Conservation (phyloP, 106 monocot genomes). For the Phalaenopsis aphrodite region DNA sequence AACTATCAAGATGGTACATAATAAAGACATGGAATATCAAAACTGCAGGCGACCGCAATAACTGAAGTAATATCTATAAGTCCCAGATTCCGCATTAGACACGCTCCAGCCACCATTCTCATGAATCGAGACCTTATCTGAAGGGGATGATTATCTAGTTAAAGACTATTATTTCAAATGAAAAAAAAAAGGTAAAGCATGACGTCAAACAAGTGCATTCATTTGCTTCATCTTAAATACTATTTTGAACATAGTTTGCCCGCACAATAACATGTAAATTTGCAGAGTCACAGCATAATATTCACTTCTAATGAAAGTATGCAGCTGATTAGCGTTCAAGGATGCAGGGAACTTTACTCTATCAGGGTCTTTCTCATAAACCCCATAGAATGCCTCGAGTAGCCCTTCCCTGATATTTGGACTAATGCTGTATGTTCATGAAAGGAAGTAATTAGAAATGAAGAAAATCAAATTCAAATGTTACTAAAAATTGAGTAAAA, state of each 20-base stretch:
- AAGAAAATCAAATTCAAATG: background rate
- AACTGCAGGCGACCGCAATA: background rate
- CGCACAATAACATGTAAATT: background rate
- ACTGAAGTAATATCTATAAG: background rate
- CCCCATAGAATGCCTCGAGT: slow-evolving; percentile 93
- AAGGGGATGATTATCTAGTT: background rate
- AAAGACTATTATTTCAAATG: too few relatives aligned
- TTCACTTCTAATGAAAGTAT: background rate
- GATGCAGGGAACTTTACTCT: slow-evolving; percentile 36
- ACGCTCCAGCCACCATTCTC: background rate
- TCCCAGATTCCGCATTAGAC: background rate
- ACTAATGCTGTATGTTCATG: slow-evolving; percentile 72
- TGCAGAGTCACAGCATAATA: background rate
- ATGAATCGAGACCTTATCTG: too few relatives aligned
- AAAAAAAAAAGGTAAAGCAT: background rate
- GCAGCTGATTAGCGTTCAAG: background rate
- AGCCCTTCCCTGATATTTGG: slow-evolving; percentile 94
- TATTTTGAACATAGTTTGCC: background rate
- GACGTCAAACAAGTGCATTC: background rate
- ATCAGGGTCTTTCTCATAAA: slow-evolving; percentile 98
- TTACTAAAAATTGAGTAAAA: background rate
- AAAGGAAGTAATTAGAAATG: background rate
- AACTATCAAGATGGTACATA: too few relatives aligned
- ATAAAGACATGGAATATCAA: background rate
- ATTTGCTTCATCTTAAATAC: background rate